phyloP scores from a whole-genome alignment of 495 filamentous ascomycete genomes.

The Talaromyces nanjingensis region DNA sequence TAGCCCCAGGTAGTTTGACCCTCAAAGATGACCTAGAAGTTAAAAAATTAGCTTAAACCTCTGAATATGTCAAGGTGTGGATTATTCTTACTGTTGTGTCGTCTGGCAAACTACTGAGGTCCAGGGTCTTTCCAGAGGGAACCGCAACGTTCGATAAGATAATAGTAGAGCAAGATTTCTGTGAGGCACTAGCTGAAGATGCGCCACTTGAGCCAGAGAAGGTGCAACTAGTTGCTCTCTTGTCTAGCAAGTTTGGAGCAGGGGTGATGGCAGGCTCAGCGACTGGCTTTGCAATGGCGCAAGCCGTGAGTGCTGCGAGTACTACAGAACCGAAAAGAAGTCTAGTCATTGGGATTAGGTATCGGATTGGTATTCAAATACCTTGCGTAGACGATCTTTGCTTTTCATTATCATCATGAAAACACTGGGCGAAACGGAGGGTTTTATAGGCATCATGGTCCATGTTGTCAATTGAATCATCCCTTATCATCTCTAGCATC shows the following conservation, averaged over 20 bases:
- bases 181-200: constrained; percentile 27
- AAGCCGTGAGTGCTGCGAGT: constrained; percentile 12
- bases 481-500: background rate
- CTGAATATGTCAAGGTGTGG: constrained; percentile 15
- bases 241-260: constrained; percentile 12
- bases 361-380: background rate
- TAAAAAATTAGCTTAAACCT: background rate
- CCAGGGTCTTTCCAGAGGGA: constrained; percentile 40
- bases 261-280: constrained; percentile 18
- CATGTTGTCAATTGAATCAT: background rate
- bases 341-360: background rate
- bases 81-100: constrained; percentile 34
- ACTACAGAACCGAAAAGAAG: background rate
- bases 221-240: constrained; percentile 26
- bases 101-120: constrained; percentile 33
- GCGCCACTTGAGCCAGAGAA: constrained; percentile 28
- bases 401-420: background rate
- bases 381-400: background rate
- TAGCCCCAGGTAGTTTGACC: constrained; percentile 45
- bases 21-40: constrained; percentile 36
- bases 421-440: background rate
- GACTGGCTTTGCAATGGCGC: constrained; percentile 14
- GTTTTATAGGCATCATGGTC: background rate
- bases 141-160: constrained; percentile 35
- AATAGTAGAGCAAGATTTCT: constrained; percentile 38